Evolutionary conservation across 164 flowering plant species (phyloP), one percentile per base, ranked within the genome.

Genomic region (Sedum album): DNA sequence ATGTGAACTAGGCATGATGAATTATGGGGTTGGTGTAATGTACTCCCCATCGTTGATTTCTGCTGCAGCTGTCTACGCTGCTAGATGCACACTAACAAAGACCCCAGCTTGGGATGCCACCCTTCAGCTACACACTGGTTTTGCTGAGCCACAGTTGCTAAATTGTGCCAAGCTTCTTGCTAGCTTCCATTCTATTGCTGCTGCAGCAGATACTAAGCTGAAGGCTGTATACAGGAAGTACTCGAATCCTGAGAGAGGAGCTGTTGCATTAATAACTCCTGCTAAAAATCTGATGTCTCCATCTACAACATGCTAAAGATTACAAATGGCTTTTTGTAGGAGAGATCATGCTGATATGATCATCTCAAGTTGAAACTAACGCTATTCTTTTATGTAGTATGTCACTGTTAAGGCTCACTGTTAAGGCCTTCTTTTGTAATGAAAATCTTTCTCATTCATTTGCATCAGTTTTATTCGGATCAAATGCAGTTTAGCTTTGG

Each of bases 41-140:
- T 77, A 76, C 66, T 31, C 68, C 53, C 81, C 84, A 0, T 83
- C 89, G 0, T 66, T 75, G 74, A 42, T 86, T 39, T 84, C 91
- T 60, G 87, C 91, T 21, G 75, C 91, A 9, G 88, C 89, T 2
- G 89, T 86, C 9, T 87, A 83, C 73, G 89, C 82, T 25, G 89
- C 89, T 3, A 73, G 84, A 15, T 73, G 82, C 53, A 82, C 85
- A 10, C 79, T 85, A 17, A 71, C 72, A 8, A 79, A 69, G 68
- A 73, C 20, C 69, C 91, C 91, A 17, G 26, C 67, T 35, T 87
- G 91, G 91, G 84, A 72, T 38, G 81, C 81, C 39, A 87, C 91
- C 20, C 72, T 87, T 15, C 69, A 78, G 78, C 81, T 76, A 21
- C 73, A 87, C 71, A 85, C 87, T 5, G 87, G 89, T 66, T 83